Conservation (phyloP, 805 yeast genomes). For the Spathaspora sp. region DNA sequence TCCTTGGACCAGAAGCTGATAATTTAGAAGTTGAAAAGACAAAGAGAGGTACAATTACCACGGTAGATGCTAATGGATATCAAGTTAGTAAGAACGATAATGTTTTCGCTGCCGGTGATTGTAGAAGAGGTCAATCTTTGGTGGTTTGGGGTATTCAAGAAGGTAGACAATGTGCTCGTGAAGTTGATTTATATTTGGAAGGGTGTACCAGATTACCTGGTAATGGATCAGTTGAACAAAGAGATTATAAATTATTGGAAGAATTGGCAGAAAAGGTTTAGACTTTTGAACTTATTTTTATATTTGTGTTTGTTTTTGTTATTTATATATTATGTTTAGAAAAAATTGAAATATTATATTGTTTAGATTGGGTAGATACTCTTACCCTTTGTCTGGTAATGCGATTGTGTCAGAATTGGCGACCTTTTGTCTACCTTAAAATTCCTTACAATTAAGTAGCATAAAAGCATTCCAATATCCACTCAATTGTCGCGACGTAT, state of each 20-base stretch:
- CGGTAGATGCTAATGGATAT: constrained; percentile 61
- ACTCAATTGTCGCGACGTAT: too few relatives aligned
- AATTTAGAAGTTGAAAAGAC: constrained; percentile 66
- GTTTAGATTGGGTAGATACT: too few relatives aligned
- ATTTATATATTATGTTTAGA: not conserved
- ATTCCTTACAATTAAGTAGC: too few relatives aligned
- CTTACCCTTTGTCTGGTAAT: too few relatives aligned
- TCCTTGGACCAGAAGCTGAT: constrained; percentile 91
- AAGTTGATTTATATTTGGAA: constrained; percentile 78
- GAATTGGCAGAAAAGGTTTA: constrained; percentile 66
- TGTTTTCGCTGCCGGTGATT: constrained; percentile 94
- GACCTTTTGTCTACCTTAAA: too few relatives aligned
- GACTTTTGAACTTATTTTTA: not conserved
- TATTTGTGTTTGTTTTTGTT: not conserved
- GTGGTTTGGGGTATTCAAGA: constrained; percentile 99
- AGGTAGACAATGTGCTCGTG: constrained; percentile 97
- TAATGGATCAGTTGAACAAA: constrained; percentile 85
- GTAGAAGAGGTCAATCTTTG: constrained; percentile 97
- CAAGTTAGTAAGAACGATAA: constrained; percentile 60
- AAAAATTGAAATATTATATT: too few relatives aligned
- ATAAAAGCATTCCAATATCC: too few relatives aligned
- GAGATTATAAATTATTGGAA: constrained; percentile 73
- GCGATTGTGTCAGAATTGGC: too few relatives aligned
- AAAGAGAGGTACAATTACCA: constrained; percentile 79
- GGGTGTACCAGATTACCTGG: constrained; percentile 86